phyloP scores from a whole-genome alignment of 1,284 basidiomycete species.

The Papiliotrema flavescens region DNA sequence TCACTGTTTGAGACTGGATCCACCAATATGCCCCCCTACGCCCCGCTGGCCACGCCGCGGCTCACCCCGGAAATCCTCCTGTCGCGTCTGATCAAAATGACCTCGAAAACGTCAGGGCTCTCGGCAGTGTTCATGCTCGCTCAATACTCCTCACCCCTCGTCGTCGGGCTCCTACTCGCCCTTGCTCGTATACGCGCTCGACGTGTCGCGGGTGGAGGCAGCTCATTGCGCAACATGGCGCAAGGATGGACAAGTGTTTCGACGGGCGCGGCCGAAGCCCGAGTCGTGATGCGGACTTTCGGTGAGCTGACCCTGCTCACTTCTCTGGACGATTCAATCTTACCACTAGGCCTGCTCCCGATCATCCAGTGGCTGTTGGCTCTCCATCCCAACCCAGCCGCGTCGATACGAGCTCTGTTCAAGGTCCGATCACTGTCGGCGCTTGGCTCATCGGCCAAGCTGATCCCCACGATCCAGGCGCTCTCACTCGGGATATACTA shows the following conservation, averaged over 20 bases:
- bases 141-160: conserved; percentile 41
- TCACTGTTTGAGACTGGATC: too few relatives aligned
- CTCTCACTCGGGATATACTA: conserved; percentile 41
- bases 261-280: conserved; percentile 37
- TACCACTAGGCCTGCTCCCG: conserved; percentile 32
- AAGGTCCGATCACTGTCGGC: conserved; percentile 3
- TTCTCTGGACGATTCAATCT: not conserved
- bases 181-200: conserved; percentile 26
- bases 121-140: conserved; percentile 44
- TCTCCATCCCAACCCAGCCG: conserved; percentile 34
- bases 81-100: conserved; percentile 28
- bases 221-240: conserved; percentile 25
- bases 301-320: conserved; percentile 25
- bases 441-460: conserved; percentile 19
- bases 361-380: conserved; percentile 36
- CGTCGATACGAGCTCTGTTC: conserved; percentile 19
- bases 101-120: conserved; percentile 37
- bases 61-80: conserved; percentile 12
- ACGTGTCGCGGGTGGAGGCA: conserved; percentile 8
- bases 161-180: conserved; percentile 35
- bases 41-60: not conserved
- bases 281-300: conserved; percentile 44
- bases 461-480: conserved; percentile 38
- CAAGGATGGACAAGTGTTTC: conserved; percentile 33
- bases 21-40: not conserved